Base-by-base conservation (phyloP, 2,329 filamentous ascomycete species). In the Amauroascus verrucosus region DNA sequence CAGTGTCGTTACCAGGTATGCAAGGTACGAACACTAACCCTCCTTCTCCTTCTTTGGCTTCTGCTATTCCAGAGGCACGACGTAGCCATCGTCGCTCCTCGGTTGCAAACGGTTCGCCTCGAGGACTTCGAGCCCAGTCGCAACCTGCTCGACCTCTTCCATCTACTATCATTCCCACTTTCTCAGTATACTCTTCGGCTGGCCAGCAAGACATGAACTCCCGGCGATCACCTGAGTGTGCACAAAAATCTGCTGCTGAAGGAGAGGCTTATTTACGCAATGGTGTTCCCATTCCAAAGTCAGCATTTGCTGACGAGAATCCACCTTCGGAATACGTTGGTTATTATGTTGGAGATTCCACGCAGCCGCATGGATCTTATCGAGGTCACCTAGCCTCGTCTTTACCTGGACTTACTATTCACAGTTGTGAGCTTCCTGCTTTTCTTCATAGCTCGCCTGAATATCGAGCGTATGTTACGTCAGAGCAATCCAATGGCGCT, bases 81-180 rank as follows among this genome's bases (percentile, higher is more conserved):
- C 71, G 72, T 30, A 73, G 67, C 54, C 67, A 68, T 32, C 69
- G 74, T 43, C 67, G 73, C 51, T 71, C 72, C 11, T 75, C 72
- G 2, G 64, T 69, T 52, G 67, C 67, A 11, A 72, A 70, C 51
- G 67, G 66, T 7, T 70, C 71, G 18, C 67, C 72, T 2, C 68
- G 67, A 32, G 66, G 65, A 28, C 56, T 75, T 28, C 64, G 73
- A 52, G 73, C 73, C n/a, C 73, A 76, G 22, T 76, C 73, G n/a
- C 73, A 76, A 54, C 73, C 73, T 51, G 72, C 73, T n/a, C 66
- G 73, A 22, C 62, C 69, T n/a, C 59, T 73, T 16, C 67, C 69
- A 49, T 68, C 69, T 24, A 61, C 63, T 3, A 59, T 57, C 40
- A 18, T 46, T 26, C 44, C 65, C 64, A 40, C 63, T 55, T 37